Base-by-base conservation (phyloP, 1,284 basidiomycete species). In the Volvariella volvacea region DNA sequence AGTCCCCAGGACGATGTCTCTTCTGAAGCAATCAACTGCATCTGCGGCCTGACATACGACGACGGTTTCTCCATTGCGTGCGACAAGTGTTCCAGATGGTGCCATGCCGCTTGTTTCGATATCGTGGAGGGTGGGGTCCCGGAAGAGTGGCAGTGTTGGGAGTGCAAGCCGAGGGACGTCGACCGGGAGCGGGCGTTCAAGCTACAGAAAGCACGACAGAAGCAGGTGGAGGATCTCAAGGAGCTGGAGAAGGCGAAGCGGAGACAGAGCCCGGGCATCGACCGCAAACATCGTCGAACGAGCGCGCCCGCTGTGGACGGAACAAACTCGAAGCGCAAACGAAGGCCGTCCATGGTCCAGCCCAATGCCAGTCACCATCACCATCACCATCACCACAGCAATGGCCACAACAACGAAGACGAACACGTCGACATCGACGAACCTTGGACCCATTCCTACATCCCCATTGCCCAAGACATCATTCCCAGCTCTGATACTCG, bases 21-120 rank as follows among this genome's bases (percentile, higher is more conserved):
- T 1, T 43, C 49, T 8, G 73, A 75, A 22, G 63, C 68, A 40
- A 82, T 85, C 46, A 66, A 68, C 39, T 92, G 90, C 58, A 86
- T 90, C 42, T 92, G 89, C 56, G 80, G 77, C 3, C 71, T 70
- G 50, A 68, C 77, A 36, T 76, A 83, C 55, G 93, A 94, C 65
- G 92, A 94, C 60, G 92, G 92, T 14, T 93, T 92, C 66, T 89
- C 86, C 14, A 92, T 96, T 47, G 90, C 89, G 20, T 97, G 93
- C 64, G 94, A 96, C 61, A 67, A 74, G 43, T 97, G 94, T 62
- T 77, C 78, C 19, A 78, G 88, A 15, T 96, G 93, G 92, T 90
- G 89, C 56, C 93, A 97, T 64, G 88, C 80, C 4, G 83, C 84
- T 3, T 96, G 93, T 63, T 91, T 94, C 55, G 80, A 77, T 25